These are phyloP conservation scores for Pyrus betulifolia DNA, from an alignment of 306 rosid species.

Conservation along the genomic window DNA sequence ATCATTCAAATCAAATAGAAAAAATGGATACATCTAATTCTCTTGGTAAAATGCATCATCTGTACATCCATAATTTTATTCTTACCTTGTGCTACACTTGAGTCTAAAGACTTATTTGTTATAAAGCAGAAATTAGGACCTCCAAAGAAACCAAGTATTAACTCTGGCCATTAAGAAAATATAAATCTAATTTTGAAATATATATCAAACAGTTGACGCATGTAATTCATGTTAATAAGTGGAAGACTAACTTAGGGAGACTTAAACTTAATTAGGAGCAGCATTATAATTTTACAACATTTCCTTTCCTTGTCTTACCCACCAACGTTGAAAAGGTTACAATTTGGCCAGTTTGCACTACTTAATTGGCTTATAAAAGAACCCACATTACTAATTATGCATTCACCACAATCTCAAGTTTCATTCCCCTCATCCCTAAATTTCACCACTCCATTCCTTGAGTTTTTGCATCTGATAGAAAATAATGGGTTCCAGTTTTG, in stretches of 20 bases:
- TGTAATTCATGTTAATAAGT: neutral
- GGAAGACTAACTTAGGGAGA: neutral
- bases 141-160: too few species aligned
- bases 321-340: constrained; percentile 1
- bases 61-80: too few species aligned
- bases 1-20: too few species aligned
- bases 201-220: too few species aligned
- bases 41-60: too few species aligned
- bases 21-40: too few species aligned
- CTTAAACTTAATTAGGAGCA: neutral
- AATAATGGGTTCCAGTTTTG: constrained; percentile 19
- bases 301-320: neutral
- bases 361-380: constrained; percentile 11
- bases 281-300: neutral
- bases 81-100: too few species aligned
- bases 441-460: neutral
- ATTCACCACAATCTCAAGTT: neutral
- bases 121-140: too few species aligned
- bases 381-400: neutral
- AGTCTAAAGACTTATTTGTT: too few species aligned
- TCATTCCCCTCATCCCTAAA: neutral
- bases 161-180: too few species aligned
- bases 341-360: constrained; percentile 32
- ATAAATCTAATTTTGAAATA: too few species aligned
- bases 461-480: neutral